Evolutionary conservation across 2,329 filamentous ascomycete genomes (phyloP).

Genomic region (Botrytis squamosa): DNA sequence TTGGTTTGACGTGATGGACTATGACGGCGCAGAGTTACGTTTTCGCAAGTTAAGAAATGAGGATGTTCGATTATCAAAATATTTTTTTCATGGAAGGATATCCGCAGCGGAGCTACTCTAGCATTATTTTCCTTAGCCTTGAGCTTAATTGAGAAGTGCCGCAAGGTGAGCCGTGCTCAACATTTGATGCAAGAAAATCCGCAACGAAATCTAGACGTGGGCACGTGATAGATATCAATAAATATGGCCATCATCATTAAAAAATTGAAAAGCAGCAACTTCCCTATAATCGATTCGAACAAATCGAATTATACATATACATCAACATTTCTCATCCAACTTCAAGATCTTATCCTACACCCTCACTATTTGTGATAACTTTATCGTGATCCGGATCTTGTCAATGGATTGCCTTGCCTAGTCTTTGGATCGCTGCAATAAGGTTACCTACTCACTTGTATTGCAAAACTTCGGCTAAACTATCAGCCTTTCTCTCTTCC

Average conservation of each 20-base stretch:
- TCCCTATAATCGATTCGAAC: background rate
- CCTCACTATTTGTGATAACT: background rate
- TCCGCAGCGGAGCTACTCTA: slow-evolving; percentile 8
- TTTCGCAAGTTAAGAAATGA: background rate
- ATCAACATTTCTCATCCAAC: background rate
- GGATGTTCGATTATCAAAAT: slow-evolving; percentile 1
- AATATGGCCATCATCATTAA: background rate
- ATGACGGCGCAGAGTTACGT: background rate
- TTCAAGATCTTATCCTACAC: background rate
- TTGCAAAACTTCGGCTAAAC: slow-evolving; percentile 21
- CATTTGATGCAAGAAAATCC: background rate
- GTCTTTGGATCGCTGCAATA: background rate
- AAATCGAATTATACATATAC: background rate
- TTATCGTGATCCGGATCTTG: background rate
- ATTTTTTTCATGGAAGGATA: slow-evolving; percentile 16
- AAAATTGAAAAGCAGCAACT: too few species aligned
- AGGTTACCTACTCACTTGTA: background rate
- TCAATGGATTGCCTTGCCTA: background rate
- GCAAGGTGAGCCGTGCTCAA: background rate
- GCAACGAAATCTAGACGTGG: background rate
- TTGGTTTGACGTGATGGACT: background rate
- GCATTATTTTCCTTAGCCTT: slow-evolving; percentile 19
- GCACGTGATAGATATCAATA: background rate
- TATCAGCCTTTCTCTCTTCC: slow-evolving; percentile 23
- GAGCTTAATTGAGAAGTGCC: slow-evolving; percentile 3